Evolutionary conservation across 2,329 filamentous ascomycete species (phyloP).

Genomic region (Aspergillus sp.): DNA sequence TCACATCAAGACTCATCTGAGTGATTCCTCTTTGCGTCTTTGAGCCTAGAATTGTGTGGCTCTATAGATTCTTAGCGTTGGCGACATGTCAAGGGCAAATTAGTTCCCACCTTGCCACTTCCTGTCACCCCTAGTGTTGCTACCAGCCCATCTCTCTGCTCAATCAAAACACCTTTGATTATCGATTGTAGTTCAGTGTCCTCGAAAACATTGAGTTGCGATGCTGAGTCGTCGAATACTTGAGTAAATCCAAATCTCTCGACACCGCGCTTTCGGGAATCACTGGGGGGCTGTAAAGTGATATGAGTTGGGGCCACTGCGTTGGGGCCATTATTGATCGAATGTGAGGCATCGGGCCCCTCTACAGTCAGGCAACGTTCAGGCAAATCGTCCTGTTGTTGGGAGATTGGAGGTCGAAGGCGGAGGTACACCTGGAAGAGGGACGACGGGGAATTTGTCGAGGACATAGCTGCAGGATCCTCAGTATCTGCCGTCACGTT

Average conservation of each 20-base stretch:
- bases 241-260: constrained; percentile 94
- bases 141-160: constrained; percentile 83
- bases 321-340: constrained; percentile 29
- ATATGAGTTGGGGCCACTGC: constrained; percentile 61
- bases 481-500: background rate
- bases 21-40: constrained; percentile 83
- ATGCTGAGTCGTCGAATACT: constrained; percentile 84
- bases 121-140: constrained; percentile 93
- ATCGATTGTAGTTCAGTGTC: constrained; percentile 72
- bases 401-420: constrained; percentile 64
- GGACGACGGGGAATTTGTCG: constrained; percentile 53
- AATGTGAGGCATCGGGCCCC: constrained; percentile 36
- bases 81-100: background rate
- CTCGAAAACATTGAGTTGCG: constrained; percentile 83
- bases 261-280: constrained; percentile 78
- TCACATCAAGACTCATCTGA: constrained; percentile 84
- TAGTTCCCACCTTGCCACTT: constrained; percentile 79
- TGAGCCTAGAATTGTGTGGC: constrained; percentile 91
- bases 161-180: constrained; percentile 77
- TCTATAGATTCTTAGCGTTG: constrained; percentile 53
- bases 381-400: constrained; percentile 39
- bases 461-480: constrained; percentile 34
- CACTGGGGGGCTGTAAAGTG: constrained; percentile 75
- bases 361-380: constrained; percentile 81
- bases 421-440: constrained; percentile 93